These are phyloP conservation scores for Eucalyptus pauciflora DNA, from an alignment of 345 rosid genomes.

Conservation along the genomic window DNA sequence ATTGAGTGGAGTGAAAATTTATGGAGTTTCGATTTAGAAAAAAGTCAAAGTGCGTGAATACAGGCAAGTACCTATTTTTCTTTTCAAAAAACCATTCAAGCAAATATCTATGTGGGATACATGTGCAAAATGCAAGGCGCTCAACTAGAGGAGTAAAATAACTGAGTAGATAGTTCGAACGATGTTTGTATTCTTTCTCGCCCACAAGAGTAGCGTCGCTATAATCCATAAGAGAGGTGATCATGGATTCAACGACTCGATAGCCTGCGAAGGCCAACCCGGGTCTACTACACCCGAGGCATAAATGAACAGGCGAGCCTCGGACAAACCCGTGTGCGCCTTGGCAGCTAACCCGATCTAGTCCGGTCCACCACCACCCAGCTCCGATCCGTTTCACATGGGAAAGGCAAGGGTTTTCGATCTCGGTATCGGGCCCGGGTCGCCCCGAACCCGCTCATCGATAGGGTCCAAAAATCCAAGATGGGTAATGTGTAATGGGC, in stretches of 20 bases:
- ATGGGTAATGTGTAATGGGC: neutral
- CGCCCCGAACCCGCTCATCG: neutral
- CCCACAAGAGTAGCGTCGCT: neutral
- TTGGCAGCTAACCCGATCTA: neutral
- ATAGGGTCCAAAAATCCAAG: neutral
- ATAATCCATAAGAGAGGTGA: neutral
- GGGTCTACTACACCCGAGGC: neutral
- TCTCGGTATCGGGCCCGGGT: neutral
- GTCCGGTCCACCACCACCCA: neutral
- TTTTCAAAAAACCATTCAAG: no score
- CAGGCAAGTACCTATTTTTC: neutral
- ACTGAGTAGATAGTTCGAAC: neutral
- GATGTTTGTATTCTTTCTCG: rapidly evolving
- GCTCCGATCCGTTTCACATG: neutral
- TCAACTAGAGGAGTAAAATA: neutral
- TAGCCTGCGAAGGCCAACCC: neutral
- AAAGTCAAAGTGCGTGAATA: rapidly evolving
- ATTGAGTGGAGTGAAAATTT: neutral
- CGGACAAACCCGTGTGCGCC: neutral
- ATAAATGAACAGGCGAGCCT: neutral
- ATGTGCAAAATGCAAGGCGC: neutral
- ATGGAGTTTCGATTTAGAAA: neutral
- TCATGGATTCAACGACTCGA: neutral
- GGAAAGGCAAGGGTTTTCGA: neutral
- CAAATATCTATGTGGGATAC: neutral